Evolutionary conservation across 2,329 filamentous ascomycete species (phyloP).

Genomic region (Onygenales sp.): DNA sequence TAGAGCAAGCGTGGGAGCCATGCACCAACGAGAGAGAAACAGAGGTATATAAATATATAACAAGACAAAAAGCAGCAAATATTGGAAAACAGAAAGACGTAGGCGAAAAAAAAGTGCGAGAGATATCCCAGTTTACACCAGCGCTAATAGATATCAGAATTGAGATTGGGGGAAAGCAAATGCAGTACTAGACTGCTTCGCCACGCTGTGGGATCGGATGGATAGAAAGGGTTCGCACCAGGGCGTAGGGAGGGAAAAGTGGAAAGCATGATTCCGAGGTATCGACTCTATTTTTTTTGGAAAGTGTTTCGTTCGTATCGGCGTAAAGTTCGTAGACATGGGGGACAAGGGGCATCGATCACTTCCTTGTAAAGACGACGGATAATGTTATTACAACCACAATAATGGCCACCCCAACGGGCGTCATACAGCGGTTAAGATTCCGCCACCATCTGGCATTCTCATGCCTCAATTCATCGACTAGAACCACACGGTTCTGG

Average conservation of each 20-base stretch:
- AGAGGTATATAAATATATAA: not conserved
- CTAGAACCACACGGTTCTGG: constrained; percentile 32
- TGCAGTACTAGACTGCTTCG: constrained; percentile 2
- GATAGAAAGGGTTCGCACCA: not conserved
- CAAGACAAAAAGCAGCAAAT: no score
- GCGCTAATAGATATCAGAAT: not conserved
- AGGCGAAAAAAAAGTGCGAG: not conserved
- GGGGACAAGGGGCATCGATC: not conserved
- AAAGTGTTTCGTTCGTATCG: not conserved
- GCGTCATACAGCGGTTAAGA: constrained; percentile 52
- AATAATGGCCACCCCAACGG: constrained; percentile 47
- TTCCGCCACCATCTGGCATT: constrained; percentile 58
- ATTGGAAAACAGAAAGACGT: not conserved
- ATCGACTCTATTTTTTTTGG: constrained; percentile 1
- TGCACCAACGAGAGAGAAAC: not conserved
- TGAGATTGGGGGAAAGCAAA: not conserved
- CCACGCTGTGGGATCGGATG: not conserved
- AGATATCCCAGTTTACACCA: constrained; percentile 1
- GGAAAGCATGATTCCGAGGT: not conserved
- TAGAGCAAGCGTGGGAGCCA: not conserved
- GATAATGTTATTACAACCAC: constrained; percentile 37
- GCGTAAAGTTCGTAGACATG: not conserved
- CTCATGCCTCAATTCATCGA: constrained; percentile 42
- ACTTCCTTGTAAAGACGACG: not conserved
- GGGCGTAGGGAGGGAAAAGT: not conserved